Base-by-base conservation (phyloP, 2,329 filamentous ascomycete species). In the Dactylellina leptospora region DNA sequence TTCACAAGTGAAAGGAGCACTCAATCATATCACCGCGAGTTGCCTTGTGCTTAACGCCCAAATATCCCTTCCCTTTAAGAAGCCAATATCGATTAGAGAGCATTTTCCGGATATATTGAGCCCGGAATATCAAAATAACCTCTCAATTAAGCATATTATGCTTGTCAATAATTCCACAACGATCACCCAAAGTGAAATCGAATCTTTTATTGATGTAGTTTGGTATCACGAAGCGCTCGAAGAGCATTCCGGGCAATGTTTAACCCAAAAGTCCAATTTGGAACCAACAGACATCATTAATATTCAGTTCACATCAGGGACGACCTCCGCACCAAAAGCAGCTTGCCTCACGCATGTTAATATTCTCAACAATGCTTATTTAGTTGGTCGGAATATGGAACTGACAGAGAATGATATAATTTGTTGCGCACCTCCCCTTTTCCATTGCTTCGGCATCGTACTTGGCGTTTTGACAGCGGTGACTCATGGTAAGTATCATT, bases 381-480 rank as follows among this genome's bases (percentile, higher is more conserved):
- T 92, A 58, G 96, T 97, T 75, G 95, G 90, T 0, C 82, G 88
- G 75, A 85, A 93, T 44, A 96, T 97, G 93, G 86, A 89, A 0
- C 84, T 97, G 11, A 88, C 85, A 0, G 83, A 88, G 0, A 75
- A 82, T 0, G 93, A 97, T 79, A 84, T 88, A 4, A 87, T 95
- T 11, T 93, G 90, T 82, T 95, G 91, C 78, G 90, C 90, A 2
- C 90, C 91, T 0, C 91, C 91, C 0, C 83, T 95, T 1, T 95
- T 95, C 82, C 91, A 95, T 82, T 97, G 93, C 81, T 97, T 97
- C 79, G 93, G 93, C 58, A 89, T 85, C 77, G 89, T 97, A 4
- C 83, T 97, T 0, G 93, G 93, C 16, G 95, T 95, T 81, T 96
- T 97, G 91, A 93, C 93, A 0, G 95, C 91, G 0, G 92, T 90